phyloP scores from a whole-genome alignment of 1,284 basidiomycete genomes.

The Kalmanozyma brasiliensis region DNA sequence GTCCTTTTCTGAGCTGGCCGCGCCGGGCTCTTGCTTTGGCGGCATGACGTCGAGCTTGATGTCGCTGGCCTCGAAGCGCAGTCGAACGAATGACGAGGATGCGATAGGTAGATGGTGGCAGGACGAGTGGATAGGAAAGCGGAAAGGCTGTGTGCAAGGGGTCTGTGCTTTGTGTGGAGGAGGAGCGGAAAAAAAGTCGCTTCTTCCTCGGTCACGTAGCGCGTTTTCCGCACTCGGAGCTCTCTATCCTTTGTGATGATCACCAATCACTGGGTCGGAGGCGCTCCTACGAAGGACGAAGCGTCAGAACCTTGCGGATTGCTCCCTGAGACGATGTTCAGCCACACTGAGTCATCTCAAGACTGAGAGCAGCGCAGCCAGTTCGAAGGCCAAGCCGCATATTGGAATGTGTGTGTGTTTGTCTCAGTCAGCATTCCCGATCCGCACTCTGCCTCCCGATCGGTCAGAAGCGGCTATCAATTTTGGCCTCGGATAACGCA shows the following conservation, averaged over 20 bases:
- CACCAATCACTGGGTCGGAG: not conserved
- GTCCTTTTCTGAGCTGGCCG: slow-evolving; percentile 2
- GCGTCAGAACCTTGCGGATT: too few relatives aligned
- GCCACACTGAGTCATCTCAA: not conserved
- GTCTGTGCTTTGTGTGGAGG: slow-evolving; percentile 2
- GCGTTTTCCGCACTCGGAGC: not conserved
- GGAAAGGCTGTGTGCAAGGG: not conserved
- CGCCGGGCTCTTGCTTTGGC: slow-evolving; percentile 28
- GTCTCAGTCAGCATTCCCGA: slow-evolving; percentile 2
- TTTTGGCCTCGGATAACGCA: too few relatives aligned
- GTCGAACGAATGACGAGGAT: not conserved
- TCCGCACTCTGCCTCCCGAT: slow-evolving; percentile 2
- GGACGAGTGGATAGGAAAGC: not conserved
- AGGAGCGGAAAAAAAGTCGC: not conserved
- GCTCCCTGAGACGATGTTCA: too few relatives aligned
- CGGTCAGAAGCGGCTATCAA: not conserved
- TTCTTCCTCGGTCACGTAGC: not conserved
- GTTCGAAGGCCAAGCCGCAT: not conserved
- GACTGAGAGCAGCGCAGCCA: too few relatives aligned
- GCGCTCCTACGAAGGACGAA: not conserved
- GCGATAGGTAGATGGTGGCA: not conserved
- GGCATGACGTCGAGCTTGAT: slow-evolving; percentile 15
- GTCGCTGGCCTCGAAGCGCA: too few relatives aligned
- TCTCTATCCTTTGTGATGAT: not conserved
- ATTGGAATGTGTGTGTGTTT: slow-evolving; percentile 9